Evolutionary conservation across 108 stramenopile species (phyloP).

Genomic region (Stephanodiscus minutulus): DNA sequence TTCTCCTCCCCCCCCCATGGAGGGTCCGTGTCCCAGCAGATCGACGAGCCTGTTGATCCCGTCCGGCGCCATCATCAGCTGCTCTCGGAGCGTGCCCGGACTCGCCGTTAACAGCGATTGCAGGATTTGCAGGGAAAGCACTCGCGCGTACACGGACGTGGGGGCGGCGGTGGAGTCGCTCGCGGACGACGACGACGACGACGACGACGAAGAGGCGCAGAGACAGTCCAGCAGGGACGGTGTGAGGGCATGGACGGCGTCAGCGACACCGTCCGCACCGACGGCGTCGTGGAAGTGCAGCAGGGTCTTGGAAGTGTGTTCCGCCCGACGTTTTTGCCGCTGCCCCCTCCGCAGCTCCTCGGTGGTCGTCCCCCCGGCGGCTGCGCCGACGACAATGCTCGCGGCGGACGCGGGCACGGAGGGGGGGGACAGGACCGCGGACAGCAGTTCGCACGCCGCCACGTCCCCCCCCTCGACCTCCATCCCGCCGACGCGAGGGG

Average conservation of each 20-base stretch:
- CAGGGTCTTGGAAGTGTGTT: constrained; percentile 38
- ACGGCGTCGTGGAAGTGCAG: constrained; percentile 35
- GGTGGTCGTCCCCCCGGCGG: constrained; percentile 12
- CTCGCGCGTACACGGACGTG: constrained; percentile 59
- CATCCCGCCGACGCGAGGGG: constrained; percentile 22
- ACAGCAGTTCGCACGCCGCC: constrained; percentile 38
- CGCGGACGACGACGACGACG: background rate
- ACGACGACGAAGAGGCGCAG: constrained; percentile 14
- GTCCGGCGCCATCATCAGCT: constrained; percentile 78
- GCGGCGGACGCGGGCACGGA: background rate
- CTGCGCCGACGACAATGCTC: background rate
- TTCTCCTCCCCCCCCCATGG: background rate
- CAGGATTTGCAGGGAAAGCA: constrained; percentile 63
- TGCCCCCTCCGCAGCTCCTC: constrained; percentile 26
- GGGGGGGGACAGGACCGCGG: constrained; percentile 21
- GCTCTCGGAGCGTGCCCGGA: constrained; percentile 49
- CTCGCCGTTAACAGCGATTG: constrained; percentile 36
- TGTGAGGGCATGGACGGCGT: constrained; percentile 24
- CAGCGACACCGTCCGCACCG: constrained; percentile 9
- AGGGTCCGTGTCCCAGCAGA: constrained; percentile 43
- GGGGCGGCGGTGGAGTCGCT: background rate
- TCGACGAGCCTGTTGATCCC: constrained; percentile 76
- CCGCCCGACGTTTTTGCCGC: constrained; percentile 26
- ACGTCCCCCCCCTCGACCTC: constrained; percentile 48
- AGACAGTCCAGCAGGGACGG: constrained; percentile 60